These are phyloP conservation scores for Salvia rosmarinus DNA, from an alignment of 257 asterid genomes.

Conservation along the genomic window DNA sequence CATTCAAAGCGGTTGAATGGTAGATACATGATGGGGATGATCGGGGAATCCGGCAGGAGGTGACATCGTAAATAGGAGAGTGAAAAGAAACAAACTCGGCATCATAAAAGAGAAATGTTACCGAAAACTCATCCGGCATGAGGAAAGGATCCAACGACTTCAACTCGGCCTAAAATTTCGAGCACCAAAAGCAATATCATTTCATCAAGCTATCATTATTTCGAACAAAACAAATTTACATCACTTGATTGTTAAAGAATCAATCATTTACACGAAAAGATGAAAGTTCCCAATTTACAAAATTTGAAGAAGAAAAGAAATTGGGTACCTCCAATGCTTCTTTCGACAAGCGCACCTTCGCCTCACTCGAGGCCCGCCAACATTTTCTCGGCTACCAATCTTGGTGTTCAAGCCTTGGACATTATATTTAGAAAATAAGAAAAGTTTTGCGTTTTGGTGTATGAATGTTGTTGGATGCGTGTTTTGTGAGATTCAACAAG, in stretches of 20 bases:
- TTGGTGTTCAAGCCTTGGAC: constrained; percentile 68
- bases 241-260: not conserved
- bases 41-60: constrained; percentile 98
- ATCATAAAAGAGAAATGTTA: constrained; percentile 15
- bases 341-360: constrained; percentile 80
- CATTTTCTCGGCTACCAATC: constrained; percentile 67
- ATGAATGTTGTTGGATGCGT: constrained; percentile 11
- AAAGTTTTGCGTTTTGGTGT: not conserved
- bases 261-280: not conserved
- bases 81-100: not conserved
- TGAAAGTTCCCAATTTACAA: not conserved
- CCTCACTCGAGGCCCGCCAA: constrained; percentile 70
- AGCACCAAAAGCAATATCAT: not conserved
- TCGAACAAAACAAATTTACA: not conserved
- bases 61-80: constrained; percentile 55
- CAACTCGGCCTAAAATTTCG: constrained; percentile 64
- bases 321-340: constrained; percentile 87
- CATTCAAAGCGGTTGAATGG: not conserved
- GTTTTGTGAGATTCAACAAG: constrained; percentile 34
- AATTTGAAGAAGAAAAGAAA: not conserved
- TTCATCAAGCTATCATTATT: too few relatives aligned
- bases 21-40: constrained; percentile 89
- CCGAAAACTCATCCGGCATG: constrained; percentile 89
- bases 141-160: constrained; percentile 86
- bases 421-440: constrained; percentile 35